phyloP scores from a whole-genome alignment of 352 stramenopile species.

The Pythium myriotylum region DNA sequence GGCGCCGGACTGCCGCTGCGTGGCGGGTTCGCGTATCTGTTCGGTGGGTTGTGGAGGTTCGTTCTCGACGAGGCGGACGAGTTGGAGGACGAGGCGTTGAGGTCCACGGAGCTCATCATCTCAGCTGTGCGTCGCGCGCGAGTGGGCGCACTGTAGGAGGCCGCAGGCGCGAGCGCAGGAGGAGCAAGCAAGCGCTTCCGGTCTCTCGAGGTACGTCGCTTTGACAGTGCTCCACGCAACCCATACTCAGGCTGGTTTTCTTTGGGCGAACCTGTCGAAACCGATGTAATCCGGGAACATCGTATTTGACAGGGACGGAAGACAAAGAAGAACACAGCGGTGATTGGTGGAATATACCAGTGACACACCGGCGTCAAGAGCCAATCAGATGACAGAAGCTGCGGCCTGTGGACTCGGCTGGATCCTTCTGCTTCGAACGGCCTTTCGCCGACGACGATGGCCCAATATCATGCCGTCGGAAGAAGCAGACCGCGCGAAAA shows the following conservation, averaged over 20 bases:
- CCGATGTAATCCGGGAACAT: conserved; percentile 20
- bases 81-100: conserved; percentile 20
- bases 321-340: not conserved
- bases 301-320: conserved; percentile 5
- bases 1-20: conserved; percentile 18
- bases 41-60: conserved; percentile 14
- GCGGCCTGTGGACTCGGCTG: not conserved
- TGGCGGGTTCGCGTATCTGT: conserved; percentile 11
- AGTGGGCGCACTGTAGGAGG: not conserved
- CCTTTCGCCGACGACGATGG: not conserved
- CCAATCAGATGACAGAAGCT: conserved; percentile 21
- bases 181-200: too few species aligned
- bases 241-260: conserved; percentile 24
- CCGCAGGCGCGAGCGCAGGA: not conserved
- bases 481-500: not conserved
- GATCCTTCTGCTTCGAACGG: too few species aligned
- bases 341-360: conserved; percentile 23
- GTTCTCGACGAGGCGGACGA: conserved; percentile 24
- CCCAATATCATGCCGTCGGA: conserved; percentile 1
- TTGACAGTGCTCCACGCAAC: conserved; percentile 20
- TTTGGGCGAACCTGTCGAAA: conserved; percentile 17
- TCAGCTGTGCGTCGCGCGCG: not conserved
- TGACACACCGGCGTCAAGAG: conserved; percentile 24
- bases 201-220: not conserved
- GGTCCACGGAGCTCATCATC: conserved; percentile 37